These are phyloP conservation scores for Aphanomyces stellatus DNA, from an alignment of 352 stramenopile genomes.

Conservation along the genomic window DNA sequence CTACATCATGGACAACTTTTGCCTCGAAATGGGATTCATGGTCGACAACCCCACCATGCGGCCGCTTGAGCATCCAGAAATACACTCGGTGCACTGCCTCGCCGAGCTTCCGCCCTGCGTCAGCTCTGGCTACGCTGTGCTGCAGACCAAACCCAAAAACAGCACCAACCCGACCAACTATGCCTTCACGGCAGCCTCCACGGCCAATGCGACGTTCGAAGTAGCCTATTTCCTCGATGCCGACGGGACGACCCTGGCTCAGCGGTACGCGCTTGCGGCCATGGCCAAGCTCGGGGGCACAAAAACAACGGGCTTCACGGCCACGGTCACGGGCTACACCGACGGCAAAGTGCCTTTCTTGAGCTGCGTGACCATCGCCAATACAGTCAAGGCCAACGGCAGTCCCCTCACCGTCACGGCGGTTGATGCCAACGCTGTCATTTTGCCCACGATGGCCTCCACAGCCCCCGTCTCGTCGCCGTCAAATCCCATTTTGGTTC, in stretches of 20 bases:
- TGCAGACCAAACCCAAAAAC: neutral
- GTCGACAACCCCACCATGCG: constrained; percentile 22
- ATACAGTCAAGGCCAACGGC: constrained; percentile 1
- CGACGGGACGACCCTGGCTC: constrained; percentile 1
- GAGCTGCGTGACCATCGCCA: constrained; percentile 6
- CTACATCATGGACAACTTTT: constrained; percentile 33
- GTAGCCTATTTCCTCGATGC: constrained; percentile 5
- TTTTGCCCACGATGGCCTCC: neutral
- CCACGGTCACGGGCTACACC: constrained; percentile 3
- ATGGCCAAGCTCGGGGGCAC: neutral
- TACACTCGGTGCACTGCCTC: constrained; percentile 29
- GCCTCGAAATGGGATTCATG: constrained; percentile 25
- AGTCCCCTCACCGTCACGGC: neutral
- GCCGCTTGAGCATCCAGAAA: constrained; percentile 23
- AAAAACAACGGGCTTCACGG: neutral
- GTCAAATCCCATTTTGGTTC: no score
- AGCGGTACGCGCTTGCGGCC: constrained; percentile 1
- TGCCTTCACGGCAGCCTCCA: neutral
- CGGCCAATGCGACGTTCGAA: neutral
- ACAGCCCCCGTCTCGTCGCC: neutral
- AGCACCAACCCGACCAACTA: neutral
- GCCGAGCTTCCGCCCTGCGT: constrained; percentile 25
- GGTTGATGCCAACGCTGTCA: neutral
- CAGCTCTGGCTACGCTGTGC: constrained; percentile 22
- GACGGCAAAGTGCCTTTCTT: neutral